Base-by-base conservation (phyloP, 2,329 filamentous ascomycete species). In the Penicillium sp. region DNA sequence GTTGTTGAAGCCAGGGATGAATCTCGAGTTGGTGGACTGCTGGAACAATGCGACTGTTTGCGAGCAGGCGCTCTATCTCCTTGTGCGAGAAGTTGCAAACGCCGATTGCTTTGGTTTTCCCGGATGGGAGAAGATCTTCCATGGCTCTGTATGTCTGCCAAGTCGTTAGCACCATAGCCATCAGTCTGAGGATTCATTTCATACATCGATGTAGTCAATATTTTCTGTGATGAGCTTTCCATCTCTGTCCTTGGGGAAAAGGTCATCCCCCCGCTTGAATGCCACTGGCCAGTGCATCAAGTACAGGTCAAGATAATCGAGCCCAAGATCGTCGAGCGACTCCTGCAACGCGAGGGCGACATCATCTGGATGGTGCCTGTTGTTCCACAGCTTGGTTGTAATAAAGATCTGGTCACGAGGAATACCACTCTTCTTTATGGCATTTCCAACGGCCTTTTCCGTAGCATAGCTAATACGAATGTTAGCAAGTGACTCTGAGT, bases 221-320 rank as follows among this genome's bases (percentile, higher is more conserved):
- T 79, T 68, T 14, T 72, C 78, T 1, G 73, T 62, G 14, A 71
- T 61, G 5, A 70, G 66, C 46, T 78, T 79, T 24, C 75, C 77
- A 50, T 78, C 64, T 21, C 73, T 64, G 52, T 79, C 38, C 9
- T n/a, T 79, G 2, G 81, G 81, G 46, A 82, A 76, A 38, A 75
- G 58, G 7, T 77, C 71, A 18, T 75, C 71, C 13, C 79, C 76
- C 16, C 76, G 72, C 44, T 78, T 77, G 67, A 83, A 85, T 0
- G 83, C 75, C 7, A 79, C 76, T 0, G 83, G 83, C 79, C 81
- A 90, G 72, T 89, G 86, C 67, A 91, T 89, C 54, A 90, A 78
- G 70, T 83, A 89, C 9, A 90, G 77, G 67, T 90, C 87, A 54
- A 90, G 77, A 68, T 90, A 89, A 55, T 87, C 86, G 38, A 86